Percentiles rank a stretch among this genome's conserved stretches.
phyloP scores from a whole-genome alignment of 208 protist species.

The Trypanosoma melophagium region DNA sequence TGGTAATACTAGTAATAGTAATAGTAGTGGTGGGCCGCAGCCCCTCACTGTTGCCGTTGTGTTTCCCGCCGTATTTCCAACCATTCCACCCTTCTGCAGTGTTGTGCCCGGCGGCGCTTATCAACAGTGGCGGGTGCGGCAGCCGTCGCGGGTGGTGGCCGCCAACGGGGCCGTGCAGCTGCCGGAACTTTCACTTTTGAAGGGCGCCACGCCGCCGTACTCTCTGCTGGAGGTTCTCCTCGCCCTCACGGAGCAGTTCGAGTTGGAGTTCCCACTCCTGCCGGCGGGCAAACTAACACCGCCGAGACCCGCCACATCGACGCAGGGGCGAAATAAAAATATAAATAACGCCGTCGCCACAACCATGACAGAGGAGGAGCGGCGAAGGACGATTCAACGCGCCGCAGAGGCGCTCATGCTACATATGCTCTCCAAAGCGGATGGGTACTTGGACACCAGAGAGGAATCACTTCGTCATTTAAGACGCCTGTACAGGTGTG shows the following conservation, averaged over 20 bases:
- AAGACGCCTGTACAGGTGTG: slow-evolving; percentile 42
- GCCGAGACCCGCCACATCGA: not conserved
- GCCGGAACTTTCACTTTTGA: slow-evolving; percentile 51
- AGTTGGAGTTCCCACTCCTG: slow-evolving; percentile 64
- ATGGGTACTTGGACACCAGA: slow-evolving; percentile 59
- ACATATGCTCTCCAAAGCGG: slow-evolving; percentile 70
- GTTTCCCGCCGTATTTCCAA: slow-evolving; percentile 25
- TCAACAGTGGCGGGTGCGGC: slow-evolving; percentile 18
- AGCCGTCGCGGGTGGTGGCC: slow-evolving; percentile 52
- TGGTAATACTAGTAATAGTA: too few relatives aligned
- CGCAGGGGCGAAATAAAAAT: not conserved
- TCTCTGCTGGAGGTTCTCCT: slow-evolving; percentile 64
- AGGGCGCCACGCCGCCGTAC: slow-evolving; percentile 49
- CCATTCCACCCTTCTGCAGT: slow-evolving; percentile 12
- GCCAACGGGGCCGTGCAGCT: slow-evolving; percentile 51
- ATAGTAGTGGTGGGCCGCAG: not conserved
- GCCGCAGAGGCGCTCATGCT: slow-evolving; percentile 72
- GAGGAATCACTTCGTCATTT: slow-evolving; percentile 48
- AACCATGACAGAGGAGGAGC: slow-evolving; percentile 22
- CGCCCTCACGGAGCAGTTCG: slow-evolving; percentile 71
- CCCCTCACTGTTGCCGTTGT: slow-evolving; percentile 16
- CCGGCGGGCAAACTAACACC: not conserved
- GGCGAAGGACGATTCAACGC: slow-evolving; percentile 38
- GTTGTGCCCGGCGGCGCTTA: not conserved
- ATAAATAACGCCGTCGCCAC: not conserved